phyloP scores from a whole-genome alignment of 1,284 basidiomycete species.

The Ustilago hordei region DNA sequence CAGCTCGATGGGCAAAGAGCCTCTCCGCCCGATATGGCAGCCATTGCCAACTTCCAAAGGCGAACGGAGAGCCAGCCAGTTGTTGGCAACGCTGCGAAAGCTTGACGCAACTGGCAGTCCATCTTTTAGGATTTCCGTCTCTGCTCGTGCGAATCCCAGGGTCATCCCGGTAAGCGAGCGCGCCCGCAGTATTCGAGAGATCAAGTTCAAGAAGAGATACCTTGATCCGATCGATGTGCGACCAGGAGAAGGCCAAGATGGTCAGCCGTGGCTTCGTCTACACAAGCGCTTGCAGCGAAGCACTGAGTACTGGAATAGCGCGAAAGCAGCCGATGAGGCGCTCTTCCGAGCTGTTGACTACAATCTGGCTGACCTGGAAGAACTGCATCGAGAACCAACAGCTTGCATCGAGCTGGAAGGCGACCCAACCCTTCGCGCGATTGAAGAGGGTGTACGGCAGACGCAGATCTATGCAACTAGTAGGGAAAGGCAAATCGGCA shows the following conservation, averaged over 20 bases:
- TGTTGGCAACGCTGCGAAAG: conserved; percentile 12
- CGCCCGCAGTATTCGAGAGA: not conserved
- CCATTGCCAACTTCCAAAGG: not conserved
- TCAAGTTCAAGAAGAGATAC: conserved; percentile 7
- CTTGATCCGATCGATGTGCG: conserved; percentile 14
- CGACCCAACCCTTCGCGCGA: conserved; percentile 6
- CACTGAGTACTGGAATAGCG: not conserved
- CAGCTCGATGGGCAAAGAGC: not conserved
- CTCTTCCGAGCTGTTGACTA: conserved; percentile 14
- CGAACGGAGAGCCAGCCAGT: not conserved
- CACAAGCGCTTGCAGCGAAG: conserved; percentile 13
- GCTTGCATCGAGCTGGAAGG: conserved; percentile 3
- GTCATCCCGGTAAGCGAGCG: not conserved
- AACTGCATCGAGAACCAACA: not conserved
- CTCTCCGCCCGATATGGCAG: conserved; percentile 21
- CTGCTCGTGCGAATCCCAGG: conserved; percentile 11
- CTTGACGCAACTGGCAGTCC: not conserved
- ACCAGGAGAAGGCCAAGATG: conserved; percentile 15
- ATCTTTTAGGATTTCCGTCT: conserved; percentile 10
- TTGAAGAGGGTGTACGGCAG: conserved; percentile 11
- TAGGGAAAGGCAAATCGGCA: not conserved
- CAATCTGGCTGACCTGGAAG: conserved; percentile 8
- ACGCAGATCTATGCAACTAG: conserved; percentile 8
- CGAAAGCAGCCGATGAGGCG: conserved; percentile 16
- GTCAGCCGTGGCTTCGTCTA: conserved; percentile 22